phyloP scores from a whole-genome alignment of 768 basidiomycete genomes.

The Rhodocollybia butyracea region DNA sequence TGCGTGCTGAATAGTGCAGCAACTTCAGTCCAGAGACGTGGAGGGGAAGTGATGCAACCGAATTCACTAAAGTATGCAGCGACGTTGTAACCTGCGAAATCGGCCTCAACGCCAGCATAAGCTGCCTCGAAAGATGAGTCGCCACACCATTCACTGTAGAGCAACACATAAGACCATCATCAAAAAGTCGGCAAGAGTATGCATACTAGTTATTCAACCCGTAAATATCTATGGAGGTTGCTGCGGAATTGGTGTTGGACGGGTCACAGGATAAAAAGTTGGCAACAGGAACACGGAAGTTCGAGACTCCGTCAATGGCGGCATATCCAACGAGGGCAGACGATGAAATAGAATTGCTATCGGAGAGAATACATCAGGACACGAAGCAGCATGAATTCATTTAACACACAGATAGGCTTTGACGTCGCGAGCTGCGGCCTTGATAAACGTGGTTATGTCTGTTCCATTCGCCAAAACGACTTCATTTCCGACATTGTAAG shows the following conservation, averaged over 20 bases:
- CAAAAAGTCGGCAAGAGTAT: conserved; percentile 23
- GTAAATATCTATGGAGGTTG: conserved; percentile 75
- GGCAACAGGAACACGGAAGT: conserved; percentile 66
- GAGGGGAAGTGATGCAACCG: conserved; percentile 59
- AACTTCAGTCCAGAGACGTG: conserved; percentile 81
- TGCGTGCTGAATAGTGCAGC: conserved; percentile 65
- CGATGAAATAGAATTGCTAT: conserved; percentile 61
- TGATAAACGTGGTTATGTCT: conserved; percentile 72
- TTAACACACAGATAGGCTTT: conserved; percentile 77
- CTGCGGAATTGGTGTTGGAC: conserved; percentile 45
- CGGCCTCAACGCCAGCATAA: conserved; percentile 52
- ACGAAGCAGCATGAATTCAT: background rate
- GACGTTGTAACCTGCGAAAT: conserved; percentile 66
- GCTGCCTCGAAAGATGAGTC: conserved; percentile 50
- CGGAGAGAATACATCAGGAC: conserved; percentile 4
- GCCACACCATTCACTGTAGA: conserved; percentile 78
- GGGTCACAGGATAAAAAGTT: conserved; percentile 79
- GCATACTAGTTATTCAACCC: conserved; percentile 87
- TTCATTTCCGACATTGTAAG: conserved; percentile 91
- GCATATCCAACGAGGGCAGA: conserved; percentile 79
- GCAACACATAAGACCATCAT: conserved; percentile 17
- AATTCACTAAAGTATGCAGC: conserved; percentile 91
- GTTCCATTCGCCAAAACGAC: conserved; percentile 54
- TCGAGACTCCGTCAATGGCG: conserved; percentile 69
- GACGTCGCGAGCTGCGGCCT: conserved; percentile 86